phyloP scores from a whole-genome alignment of 208 protist species.

The Trypanosoma rangeli region DNA sequence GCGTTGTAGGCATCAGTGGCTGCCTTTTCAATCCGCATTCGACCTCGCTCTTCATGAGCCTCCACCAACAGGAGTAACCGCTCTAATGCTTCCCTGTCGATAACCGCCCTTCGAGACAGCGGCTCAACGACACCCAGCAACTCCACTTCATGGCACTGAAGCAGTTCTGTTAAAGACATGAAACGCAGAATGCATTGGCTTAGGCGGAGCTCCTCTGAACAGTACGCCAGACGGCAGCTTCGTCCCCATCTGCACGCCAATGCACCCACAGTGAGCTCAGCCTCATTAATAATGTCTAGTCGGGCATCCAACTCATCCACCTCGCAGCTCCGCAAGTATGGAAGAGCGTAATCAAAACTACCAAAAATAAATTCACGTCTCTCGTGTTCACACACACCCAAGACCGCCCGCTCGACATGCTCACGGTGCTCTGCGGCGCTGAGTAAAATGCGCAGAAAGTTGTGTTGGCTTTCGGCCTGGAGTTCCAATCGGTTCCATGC shows the following conservation, averaged over 20 bases:
- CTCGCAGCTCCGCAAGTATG: constrained; percentile 32
- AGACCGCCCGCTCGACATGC: constrained; percentile 9
- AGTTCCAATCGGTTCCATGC: constrained; percentile 27
- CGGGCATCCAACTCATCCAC: constrained; percentile 42
- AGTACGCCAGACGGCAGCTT: constrained; percentile 25
- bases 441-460: constrained; percentile 1
- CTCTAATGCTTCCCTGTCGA: constrained; percentile 16
- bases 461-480: constrained; percentile 1
- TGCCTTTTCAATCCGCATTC: constrained; percentile 22
- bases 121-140: constrained; percentile 41
- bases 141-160: constrained; percentile 3
- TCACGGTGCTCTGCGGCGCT: constrained; percentile 10
- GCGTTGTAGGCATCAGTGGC: constrained; percentile 9
- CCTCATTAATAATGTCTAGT: constrained; percentile 46
- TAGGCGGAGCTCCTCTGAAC: constrained; percentile 31
- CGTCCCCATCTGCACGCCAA: constrained; percentile 25
- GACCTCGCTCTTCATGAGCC: constrained; percentile 20
- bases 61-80: constrained; percentile 14
- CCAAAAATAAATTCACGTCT: constrained; percentile 28
- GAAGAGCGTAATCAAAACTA: constrained; percentile 27
- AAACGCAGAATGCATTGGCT: constrained; percentile 31
- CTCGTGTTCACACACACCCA: constrained; percentile 19
- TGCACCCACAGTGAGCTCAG: constrained; percentile 35
- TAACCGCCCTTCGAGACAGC: constrained; percentile 22
- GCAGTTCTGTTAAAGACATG: constrained; percentile 32